These are phyloP conservation scores for Inga laurina DNA, from an alignment of 306 rosid genomes.

Conservation along the genomic window DNA sequence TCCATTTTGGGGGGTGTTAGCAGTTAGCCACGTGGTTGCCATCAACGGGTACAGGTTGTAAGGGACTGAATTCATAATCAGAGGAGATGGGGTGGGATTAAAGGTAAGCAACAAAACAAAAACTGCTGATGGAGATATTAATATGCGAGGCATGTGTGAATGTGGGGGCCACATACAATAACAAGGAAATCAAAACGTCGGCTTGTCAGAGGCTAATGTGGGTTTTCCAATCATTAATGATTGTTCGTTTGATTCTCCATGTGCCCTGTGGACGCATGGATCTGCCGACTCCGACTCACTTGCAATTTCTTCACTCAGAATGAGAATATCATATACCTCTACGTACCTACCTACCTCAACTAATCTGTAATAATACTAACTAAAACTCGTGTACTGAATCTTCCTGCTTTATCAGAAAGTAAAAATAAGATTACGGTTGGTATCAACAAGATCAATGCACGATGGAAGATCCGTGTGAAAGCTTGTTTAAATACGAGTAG, in stretches of 20 bases:
- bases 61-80: slow-evolving; percentile 13
- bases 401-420: not conserved
- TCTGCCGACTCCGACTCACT: not conserved
- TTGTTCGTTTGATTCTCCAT: not conserved
- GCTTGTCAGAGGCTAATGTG: not conserved
- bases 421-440: no score
- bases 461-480: no score
- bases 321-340: no score
- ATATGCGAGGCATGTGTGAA: slow-evolving; percentile 1
- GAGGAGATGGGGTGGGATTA: not conserved
- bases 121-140: slow-evolving; percentile 24
- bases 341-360: not conserved
- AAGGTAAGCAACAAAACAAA: slow-evolving; percentile 37
- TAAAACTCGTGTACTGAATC: not conserved
- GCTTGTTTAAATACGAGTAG: no score
- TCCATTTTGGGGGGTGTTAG: slow-evolving; percentile 35
- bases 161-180: slow-evolving; percentile 6
- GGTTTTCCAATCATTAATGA: not conserved
- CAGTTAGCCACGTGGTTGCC: slow-evolving; percentile 35
- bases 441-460: no score
- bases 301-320: no score
- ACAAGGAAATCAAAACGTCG: not conserved
- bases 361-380: not conserved
- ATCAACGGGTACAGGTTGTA: slow-evolving; percentile 35
- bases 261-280: not conserved